These are phyloP conservation scores for Scleromitrula shiraiana DNA, from an alignment of 2,329 filamentous ascomycete genomes.

Conservation along the genomic window DNA sequence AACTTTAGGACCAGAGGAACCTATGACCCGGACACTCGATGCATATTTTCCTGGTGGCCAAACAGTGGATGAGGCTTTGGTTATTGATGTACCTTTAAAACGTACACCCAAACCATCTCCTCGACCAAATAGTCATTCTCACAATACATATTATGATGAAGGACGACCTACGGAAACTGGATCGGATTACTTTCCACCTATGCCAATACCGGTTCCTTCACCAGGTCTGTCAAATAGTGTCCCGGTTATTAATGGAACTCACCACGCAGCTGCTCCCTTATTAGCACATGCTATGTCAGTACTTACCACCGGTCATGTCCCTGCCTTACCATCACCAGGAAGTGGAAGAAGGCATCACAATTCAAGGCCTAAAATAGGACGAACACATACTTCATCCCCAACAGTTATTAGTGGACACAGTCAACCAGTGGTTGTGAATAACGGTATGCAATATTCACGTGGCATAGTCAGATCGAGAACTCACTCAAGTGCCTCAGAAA, in stretches of 20 bases:
- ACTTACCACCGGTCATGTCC: slow-evolving; percentile 70
- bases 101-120: slow-evolving; percentile 78
- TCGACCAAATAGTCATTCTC: slow-evolving; percentile 30
- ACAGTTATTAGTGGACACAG: slow-evolving; percentile 46
- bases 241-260: slow-evolving; percentile 21
- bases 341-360: slow-evolving; percentile 49
- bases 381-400: slow-evolving; percentile 76
- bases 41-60: slow-evolving; percentile 81
- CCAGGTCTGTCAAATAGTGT: slow-evolving; percentile 26
- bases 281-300: slow-evolving; percentile 67
- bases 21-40: slow-evolving; percentile 70
- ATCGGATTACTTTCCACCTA: slow-evolving; percentile 77
- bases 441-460: slow-evolving; percentile 25
- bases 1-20: slow-evolving; percentile 75
- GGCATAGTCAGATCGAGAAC: slow-evolving; percentile 44
- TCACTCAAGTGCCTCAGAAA: slow-evolving; percentile 33
- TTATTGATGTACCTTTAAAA: slow-evolving; percentile 77
- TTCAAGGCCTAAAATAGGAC: slow-evolving; percentile 51
- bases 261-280: slow-evolving; percentile 20
- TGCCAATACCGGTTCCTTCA: slow-evolving; percentile 37
- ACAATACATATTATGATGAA: slow-evolving; percentile 48
- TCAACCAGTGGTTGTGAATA: slow-evolving; percentile 17
- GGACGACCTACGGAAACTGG: slow-evolving; percentile 58
- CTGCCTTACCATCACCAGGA: slow-evolving; percentile 77
- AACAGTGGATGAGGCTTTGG: slow-evolving; percentile 75